Base-by-base conservation (phyloP, 768 basidiomycete genomes). In the Harrya chromipes region DNA sequence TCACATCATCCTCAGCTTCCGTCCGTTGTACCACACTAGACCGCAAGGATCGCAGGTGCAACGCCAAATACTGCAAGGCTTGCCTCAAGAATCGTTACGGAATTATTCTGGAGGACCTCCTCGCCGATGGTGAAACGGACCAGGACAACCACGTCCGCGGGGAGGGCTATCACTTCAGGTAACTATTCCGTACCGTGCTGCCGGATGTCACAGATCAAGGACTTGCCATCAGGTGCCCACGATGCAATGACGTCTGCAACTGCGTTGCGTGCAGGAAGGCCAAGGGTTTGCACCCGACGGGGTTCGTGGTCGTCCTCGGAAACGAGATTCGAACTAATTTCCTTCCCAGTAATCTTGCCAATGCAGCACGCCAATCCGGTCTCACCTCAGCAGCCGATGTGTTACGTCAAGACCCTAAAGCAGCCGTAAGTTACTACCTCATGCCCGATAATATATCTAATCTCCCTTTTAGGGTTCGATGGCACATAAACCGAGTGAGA, bases 11-110 rank as follows among this genome's bases (percentile, higher is more conserved):
- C 20, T 17, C 40, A 76, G 74, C 53, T n/a, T 53, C 57, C 26
- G 20, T 75, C 19, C 72, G 63, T 12, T 77, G 76, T 50, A 77
- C 77, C 2, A 50, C 58, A 2, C 63, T 62, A 47, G 58, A 54
- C 49, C 43, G 48, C 58, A 65, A 64, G 50, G 65, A 58, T 40
- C 71, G 71, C 49, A 72, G 73, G 21, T 88, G 87, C 65, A 70
- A 63, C 27, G 68, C 71, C 46, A 83, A 81, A 60, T 86, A 82
- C 55, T 90, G 87, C 69, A 75, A 72, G 40, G 51, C 71, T 3
- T 90, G 88, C 56, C 73, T 90, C 56, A 81, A 76, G 65, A 87
- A 84, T 58, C 73, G 82, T 34, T 90, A 90, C 55, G 77, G 76
- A 34, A 49, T 69, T 39, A 41, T 50, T 19, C 58, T 69, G n/a